A percentile compares a stretch with the other conserved stretches of the same genome.
phyloP scores from a whole-genome alignment of 768 basidiomycete genomes.

The Collybia sordida region DNA sequence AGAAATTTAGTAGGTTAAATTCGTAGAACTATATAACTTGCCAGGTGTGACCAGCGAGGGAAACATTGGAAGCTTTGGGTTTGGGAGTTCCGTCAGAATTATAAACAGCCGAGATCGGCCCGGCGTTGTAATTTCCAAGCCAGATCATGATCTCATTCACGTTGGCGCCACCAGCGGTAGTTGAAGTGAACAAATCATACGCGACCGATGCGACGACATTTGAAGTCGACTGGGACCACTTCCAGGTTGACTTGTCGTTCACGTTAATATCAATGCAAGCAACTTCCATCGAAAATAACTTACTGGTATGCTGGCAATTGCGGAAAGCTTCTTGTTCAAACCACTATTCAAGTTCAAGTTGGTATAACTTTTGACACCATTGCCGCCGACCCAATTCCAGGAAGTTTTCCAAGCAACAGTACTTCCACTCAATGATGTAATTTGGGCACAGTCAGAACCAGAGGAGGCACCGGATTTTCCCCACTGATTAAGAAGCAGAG shows the following conservation, averaged over 20 bases:
- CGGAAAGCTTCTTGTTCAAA: conserved; percentile 52
- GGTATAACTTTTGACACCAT: conserved; percentile 59
- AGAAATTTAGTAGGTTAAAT: neutral
- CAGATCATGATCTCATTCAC: conserved; percentile 63
- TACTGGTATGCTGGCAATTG: conserved; percentile 57
- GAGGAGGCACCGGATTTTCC: conserved; percentile 37
- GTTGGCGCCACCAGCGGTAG: conserved; percentile 44
- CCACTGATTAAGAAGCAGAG: conserved; percentile 51
- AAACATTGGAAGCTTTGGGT: conserved; percentile 43
- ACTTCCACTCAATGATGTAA: conserved; percentile 40
- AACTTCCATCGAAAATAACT: conserved; percentile 11
- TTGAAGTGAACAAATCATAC: conserved; percentile 65
- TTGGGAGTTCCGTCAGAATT: conserved; percentile 42
- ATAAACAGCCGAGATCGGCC: conserved; percentile 55
- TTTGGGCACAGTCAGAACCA: conserved; percentile 50
- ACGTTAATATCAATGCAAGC: neutral
- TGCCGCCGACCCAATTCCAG: conserved; percentile 55
- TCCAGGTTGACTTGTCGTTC: conserved; percentile 46
- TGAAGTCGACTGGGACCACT: conserved; percentile 47
- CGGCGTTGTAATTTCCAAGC: conserved; percentile 58
- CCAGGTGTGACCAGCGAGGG: conserved; percentile 53
- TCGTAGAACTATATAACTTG: conserved; percentile 9
- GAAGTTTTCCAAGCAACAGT: conserved; percentile 49
- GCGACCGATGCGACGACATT: conserved; percentile 54
- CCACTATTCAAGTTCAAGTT: conserved; percentile 52